Conservation (phyloP, 225 moss, liverwort and hornwort genomes). For the Rhytidiadelphus loreus region DNA sequence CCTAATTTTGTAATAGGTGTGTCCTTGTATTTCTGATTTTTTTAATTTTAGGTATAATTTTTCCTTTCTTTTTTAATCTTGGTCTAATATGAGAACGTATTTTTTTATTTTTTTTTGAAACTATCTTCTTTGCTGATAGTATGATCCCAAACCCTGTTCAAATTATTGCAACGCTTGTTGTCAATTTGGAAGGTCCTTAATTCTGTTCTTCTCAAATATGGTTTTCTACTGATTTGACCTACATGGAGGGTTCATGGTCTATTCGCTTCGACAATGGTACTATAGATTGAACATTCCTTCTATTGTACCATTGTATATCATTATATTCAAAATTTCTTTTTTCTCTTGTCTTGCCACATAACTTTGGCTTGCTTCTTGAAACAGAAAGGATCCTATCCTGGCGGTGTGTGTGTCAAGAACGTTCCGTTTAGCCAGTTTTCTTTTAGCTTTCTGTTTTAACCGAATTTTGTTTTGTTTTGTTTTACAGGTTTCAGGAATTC, state of each 20-base stretch:
- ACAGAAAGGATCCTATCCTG: not conserved
- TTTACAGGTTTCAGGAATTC: conserved; percentile 59
- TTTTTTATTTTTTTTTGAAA: not conserved
- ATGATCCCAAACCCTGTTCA: not conserved
- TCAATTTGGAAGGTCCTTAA: not conserved
- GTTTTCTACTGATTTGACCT: not conserved
- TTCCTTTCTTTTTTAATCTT: not conserved
- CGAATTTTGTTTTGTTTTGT: not conserved
- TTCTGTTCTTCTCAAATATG: not conserved
- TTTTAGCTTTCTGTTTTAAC: not conserved
- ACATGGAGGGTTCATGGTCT: not conserved
- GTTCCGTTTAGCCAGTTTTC: too few species aligned
- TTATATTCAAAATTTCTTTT: not conserved
- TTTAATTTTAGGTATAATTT: not conserved
- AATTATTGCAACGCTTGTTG: not conserved
- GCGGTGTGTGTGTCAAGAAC: not conserved
- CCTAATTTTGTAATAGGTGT: too few species aligned
- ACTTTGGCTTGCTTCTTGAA: not conserved
- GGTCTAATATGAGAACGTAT: not conserved
- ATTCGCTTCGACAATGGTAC: not conserved
- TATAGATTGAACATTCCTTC: not conserved
- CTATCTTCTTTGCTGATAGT: too few species aligned
- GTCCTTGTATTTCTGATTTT: too few species aligned
- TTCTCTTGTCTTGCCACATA: not conserved
- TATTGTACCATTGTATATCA: not conserved